Base-by-base conservation (phyloP, 75 land plant genomes). In the Gnetum montanum region DNA sequence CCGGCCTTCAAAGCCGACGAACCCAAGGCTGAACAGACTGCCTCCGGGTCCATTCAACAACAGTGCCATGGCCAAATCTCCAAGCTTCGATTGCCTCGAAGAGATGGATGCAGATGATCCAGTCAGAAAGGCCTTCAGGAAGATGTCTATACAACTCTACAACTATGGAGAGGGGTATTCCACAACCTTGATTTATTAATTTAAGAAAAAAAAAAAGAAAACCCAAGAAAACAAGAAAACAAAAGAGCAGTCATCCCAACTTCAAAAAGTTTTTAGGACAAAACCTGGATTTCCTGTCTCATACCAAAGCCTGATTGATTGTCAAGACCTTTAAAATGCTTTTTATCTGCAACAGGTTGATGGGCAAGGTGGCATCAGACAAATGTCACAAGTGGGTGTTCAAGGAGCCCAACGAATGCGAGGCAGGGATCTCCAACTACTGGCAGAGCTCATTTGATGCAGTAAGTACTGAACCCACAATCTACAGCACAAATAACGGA, bases 371-470 rank as follows among this genome's bases (percentile, higher is more conserved):
- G 43, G 95, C 95, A n/a, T 89, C 95, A 16, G 95, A 89, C 76
- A 89, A 89, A 60, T 89, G 95, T 34, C 95, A 89, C 65, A 89
- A 89, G 73, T 89, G 95, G 95, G 95, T 85, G 8, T 89, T 89
- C 83, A 85, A 84, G 60, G 95, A 89, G 57, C 90, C 95, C 30
- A 67, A 90, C 38, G 95, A 89, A 63, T 75, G 70, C 45, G 95
- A 89, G 60, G 74, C 81, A 31, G 88, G 84, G 49, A 67, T 78
- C 20, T 76, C 81, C 51, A 89, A 86, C 66, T 89, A 89, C 68
- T 89, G 95, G 95, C 95, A 89, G 70, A 89, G 95, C 69, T 89
- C 95, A n/a, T 89, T 85, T 69, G 95, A 89, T 79, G 88, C 95
- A 58, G 94, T 88, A 79, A 64, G 69, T 62, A 29, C 34, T 31